phyloP scores from a whole-genome alignment of 1,284 basidiomycete genomes.

The Dichomitus squalens region DNA sequence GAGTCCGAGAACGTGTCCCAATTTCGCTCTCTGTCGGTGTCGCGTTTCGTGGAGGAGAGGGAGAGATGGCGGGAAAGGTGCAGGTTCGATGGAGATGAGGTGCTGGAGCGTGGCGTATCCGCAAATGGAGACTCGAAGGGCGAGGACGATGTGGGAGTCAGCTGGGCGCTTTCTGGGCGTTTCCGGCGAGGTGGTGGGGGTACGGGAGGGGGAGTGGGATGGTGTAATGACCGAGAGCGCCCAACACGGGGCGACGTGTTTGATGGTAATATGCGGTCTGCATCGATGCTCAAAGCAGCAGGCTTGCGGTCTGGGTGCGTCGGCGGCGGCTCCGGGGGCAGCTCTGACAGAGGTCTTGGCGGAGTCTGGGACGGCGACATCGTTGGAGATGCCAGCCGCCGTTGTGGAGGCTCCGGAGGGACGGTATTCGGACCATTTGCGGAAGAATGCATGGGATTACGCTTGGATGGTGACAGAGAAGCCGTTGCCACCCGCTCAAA shows the following conservation, averaged over 20 bases:
- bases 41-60: conserved; percentile 23
- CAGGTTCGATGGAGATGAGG: conserved; percentile 15
- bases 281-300: conserved; percentile 15
- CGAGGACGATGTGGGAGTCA: conserved; percentile 34
- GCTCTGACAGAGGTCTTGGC: conserved; percentile 28
- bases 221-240: conserved; percentile 60
- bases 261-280: conserved; percentile 25
- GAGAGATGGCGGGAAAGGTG: conserved; percentile 43
- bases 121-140: conserved; percentile 20
- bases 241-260: conserved; percentile 42
- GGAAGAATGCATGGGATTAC: background rate
- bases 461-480: conserved; percentile 27
- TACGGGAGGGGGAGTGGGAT: conserved; percentile 44
- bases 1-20: conserved; percentile 26
- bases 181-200: conserved; percentile 48
- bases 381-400: conserved; percentile 23
- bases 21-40: conserved; percentile 22
- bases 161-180: conserved; percentile 66
- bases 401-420: conserved; percentile 18
- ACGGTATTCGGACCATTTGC: background rate
- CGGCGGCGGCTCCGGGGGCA: conserved; percentile 44
- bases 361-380: conserved; percentile 26
- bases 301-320: conserved; percentile 60
- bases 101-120: conserved; percentile 9
- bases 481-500: conserved; percentile 46